Evolutionary conservation across 495 filamentous ascomycete species (phyloP), one percentile per base, ranked within the genome.

Genomic region (Cercophora samala): DNA sequence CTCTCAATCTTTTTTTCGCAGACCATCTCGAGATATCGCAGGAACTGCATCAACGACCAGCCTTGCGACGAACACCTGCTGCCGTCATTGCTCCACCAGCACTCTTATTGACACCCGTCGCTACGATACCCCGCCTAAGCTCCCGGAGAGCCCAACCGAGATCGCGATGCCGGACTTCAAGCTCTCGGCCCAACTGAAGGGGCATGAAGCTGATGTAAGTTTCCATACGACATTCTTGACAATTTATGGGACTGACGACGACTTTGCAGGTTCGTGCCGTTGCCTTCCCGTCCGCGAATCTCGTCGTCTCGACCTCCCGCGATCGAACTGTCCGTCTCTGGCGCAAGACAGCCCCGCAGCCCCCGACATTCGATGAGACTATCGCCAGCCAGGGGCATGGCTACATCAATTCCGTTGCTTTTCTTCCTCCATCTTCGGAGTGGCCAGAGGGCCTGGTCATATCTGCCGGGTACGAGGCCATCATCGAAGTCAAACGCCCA

Each of bases 321-420:
- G 96, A 98, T 83, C 87, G 87, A 64, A 97, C 93, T 3, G 93
- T 97, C 52, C 89, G 93, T 42, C 76, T 92, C 58, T 99, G 96
- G 96, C 91, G 88, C 55, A 81, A 73, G 58, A 70, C 75, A 0
- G 63, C 86, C 17, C 78, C 83, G 66, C 84, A 82, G 19, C 60
- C 93, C 87, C 90, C 91, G 13, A 77, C 79, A 19, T 97, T 89
- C 73, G 92, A 97, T 70, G 84, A 86, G 69, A 88, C 86, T 3
- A 89, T 97, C 64, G 83, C 88, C 60, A 88, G 88, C 29, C 88
- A 93, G 66, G 90, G 90, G 61, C 82, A 89, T 51, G 87, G 88
- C 51, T 98, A 93, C 72, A 87, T 97, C 75, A 98, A 97, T 80
- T 83, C 89, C 29, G 73, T 99, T 55, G 83, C 93, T 65, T 97